These are phyloP conservation scores for Leccinellum luteum DNA, from an alignment of 768 basidiomycete genomes.

Conservation along the genomic window DNA sequence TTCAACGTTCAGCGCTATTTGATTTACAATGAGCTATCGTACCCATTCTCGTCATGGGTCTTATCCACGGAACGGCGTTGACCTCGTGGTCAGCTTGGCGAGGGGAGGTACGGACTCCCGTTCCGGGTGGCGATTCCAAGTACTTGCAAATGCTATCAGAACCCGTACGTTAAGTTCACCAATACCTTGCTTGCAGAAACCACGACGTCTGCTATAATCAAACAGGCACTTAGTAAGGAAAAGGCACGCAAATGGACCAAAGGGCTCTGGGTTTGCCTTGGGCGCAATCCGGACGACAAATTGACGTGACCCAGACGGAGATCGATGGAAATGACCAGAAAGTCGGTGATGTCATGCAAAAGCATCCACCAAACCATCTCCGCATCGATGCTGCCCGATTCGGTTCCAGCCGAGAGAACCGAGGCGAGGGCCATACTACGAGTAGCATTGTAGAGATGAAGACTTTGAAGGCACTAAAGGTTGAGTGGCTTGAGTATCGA, in stretches of 20 bases:
- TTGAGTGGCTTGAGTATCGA: slow-evolving; percentile 7
- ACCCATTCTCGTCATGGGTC: too few species aligned
- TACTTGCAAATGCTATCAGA: neutral
- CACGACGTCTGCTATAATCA: slow-evolving; percentile 45
- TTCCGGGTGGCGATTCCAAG: neutral
- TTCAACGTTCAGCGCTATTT: too few species aligned
- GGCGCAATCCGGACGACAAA: slow-evolving; percentile 51
- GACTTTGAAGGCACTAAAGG: slow-evolving; percentile 1
- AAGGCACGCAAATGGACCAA: slow-evolving; percentile 46
- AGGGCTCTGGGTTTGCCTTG: slow-evolving; percentile 52
- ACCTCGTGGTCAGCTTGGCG: neutral
- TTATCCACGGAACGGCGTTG: neutral
- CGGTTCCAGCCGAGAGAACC: slow-evolving; percentile 29
- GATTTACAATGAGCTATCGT: too few species aligned
- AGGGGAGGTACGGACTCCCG: neutral
- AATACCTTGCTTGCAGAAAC: neutral
- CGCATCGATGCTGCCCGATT: slow-evolving; percentile 27
- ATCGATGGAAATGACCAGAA: slow-evolving; percentile 27
- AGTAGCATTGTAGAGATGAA: slow-evolving; percentile 7
- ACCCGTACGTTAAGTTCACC: neutral
- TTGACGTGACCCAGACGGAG: slow-evolving; percentile 48
- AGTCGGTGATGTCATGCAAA: slow-evolving; percentile 7
- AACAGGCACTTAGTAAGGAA: slow-evolving; percentile 51
- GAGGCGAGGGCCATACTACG: too few species aligned
- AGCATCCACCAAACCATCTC: slow-evolving; percentile 43